Base-by-base conservation (phyloP, 768 basidiomycete genomes). In the Coprinopsis marcescibilis region DNA sequence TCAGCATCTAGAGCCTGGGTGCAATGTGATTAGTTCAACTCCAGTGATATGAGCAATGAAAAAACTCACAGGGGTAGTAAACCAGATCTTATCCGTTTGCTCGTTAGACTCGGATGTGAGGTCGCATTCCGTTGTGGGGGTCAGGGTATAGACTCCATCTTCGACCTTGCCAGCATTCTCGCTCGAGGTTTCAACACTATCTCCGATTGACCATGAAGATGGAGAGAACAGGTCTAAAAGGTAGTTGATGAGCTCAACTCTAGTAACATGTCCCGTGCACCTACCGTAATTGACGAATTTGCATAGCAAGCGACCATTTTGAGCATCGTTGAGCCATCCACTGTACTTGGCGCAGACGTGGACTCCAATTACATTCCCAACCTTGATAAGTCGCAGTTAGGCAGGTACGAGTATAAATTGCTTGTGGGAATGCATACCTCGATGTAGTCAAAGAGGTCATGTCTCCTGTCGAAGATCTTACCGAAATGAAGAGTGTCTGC, bases 1-100 rank as follows among this genome's bases (percentile, higher is more conserved):
- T 50, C 34, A 34, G 55, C 38, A 15, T 57, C 58, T 21, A 65
- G 57, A 13, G 57, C 53, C 62, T 58, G 39, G 2, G 29, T 49
- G 24, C 3, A 15, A 43, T 24, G 44, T 14, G 7, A 23, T 10
- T 48, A 30, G 24, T 11, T 11, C 10, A 37, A 8, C 19, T 42
- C 21, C 12, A 30, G 45, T 6, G n/a, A 14, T 3, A 11, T 12
- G 13, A 14, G 3, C 17, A 17, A 36, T 25, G 34, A 23, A 15
- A 30, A 14, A 17, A 43, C 56, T 48, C 26, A 60, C 59, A 13
- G 59, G 56, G 2, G 60, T 61, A 15, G 47, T 52, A 21, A 63
- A 59, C 62, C 60, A 63, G 3, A 63, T 54, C 1, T 20, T 34
- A n/a, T 50, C 26, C 1, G 47, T 43, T 24, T 53, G 52, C 17